phyloP scores from a whole-genome alignment of 805 yeast genomes.

The Myxozyma sirexii region DNA sequence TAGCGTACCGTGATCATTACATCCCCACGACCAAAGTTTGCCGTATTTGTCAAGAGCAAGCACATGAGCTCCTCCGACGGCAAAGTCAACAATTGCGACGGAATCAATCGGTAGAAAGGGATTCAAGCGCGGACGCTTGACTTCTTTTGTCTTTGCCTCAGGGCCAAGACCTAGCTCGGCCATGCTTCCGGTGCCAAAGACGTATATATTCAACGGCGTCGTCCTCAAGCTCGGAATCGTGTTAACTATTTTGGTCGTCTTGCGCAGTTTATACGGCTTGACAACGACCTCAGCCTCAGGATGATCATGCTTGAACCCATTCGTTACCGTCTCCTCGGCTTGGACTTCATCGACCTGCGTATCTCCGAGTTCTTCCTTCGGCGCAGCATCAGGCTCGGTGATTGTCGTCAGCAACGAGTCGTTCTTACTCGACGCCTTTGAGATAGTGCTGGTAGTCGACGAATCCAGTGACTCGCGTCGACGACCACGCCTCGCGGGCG shows the following conservation, averaged over 20 bases:
- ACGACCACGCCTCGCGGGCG: slow-evolving; percentile 11
- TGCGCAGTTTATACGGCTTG: slow-evolving; percentile 23
- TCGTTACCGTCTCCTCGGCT: background rate
- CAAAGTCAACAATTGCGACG: slow-evolving; percentile 76
- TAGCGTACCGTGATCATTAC: slow-evolving; percentile 86
- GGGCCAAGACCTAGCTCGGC: slow-evolving; percentile 99
- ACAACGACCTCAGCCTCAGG: background rate
- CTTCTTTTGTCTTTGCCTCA: slow-evolving; percentile 84
- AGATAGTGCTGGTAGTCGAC: background rate
- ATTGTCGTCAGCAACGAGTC: slow-evolving; percentile 14
- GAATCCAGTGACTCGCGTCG: slow-evolving; percentile 7
- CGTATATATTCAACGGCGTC: slow-evolving; percentile 72
- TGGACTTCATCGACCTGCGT: slow-evolving; percentile 9
- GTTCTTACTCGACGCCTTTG: slow-evolving; percentile 1
- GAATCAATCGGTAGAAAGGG: slow-evolving; percentile 67
- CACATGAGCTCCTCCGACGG: slow-evolving; percentile 96
- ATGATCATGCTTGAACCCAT: background rate
- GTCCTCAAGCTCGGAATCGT: slow-evolving; percentile 43
- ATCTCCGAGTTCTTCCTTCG: slow-evolving; percentile 4
- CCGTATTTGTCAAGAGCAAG: slow-evolving; percentile 77
- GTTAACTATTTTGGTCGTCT: slow-evolving; percentile 26
- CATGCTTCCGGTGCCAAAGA: slow-evolving; percentile 97
- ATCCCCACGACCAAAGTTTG: slow-evolving; percentile 97
- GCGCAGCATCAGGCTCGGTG: slow-evolving; percentile 23
- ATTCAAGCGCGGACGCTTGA: slow-evolving; percentile 92